Evolutionary conservation across 1,284 basidiomycete genomes (phyloP), one percentile per base, ranked within the genome.

Genomic region (Somion occarium): DNA sequence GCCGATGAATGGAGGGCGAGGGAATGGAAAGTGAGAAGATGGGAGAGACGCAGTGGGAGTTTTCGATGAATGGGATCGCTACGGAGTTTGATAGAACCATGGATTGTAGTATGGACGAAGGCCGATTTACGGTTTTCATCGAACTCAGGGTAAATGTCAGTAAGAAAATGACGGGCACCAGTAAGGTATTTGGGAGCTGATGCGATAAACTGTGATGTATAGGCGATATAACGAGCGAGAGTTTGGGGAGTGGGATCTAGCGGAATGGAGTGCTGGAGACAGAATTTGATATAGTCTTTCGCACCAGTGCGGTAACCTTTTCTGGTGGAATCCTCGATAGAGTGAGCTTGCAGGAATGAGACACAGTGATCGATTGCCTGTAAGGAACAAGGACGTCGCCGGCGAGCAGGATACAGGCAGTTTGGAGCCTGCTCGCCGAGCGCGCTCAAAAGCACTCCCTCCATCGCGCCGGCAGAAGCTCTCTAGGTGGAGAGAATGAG

Each of bases 141-240:
- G 4, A 75, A 54, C 1, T 67, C 18, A 0, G 72, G 74, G 53
- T 61, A 76, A 26, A 60, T 57, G 1, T 63, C 46, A 49, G 74
- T 69, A 2, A 76, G 68, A 22, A 66, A 49, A 39, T 62, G 64
- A 48, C 63, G 64, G n/a, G 75, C 73, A 0, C 74, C 71, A 0
- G 71, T 72, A 0, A 76, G 66, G 58, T 76, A 77, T 34, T 34
- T 34, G 7, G 30, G 30, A 34, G 7, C 30, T 7, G 30, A 34
- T 34, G 30, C 30, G 15, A 34, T 34, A 15, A 34, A 34, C 15
- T 34, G 30, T 34, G 30, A 34, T 7, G 30, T 34, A 15, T 34
- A 34, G 30, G 30, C 30, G 15, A 34, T 34, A 34, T 34, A 34
- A 7, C 30, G 30, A 34, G 30, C 30, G 7, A 34, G 15, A 15